Conservation (phyloP, 495 filamentous ascomycete species). For the Xylaria telfairii region DNA sequence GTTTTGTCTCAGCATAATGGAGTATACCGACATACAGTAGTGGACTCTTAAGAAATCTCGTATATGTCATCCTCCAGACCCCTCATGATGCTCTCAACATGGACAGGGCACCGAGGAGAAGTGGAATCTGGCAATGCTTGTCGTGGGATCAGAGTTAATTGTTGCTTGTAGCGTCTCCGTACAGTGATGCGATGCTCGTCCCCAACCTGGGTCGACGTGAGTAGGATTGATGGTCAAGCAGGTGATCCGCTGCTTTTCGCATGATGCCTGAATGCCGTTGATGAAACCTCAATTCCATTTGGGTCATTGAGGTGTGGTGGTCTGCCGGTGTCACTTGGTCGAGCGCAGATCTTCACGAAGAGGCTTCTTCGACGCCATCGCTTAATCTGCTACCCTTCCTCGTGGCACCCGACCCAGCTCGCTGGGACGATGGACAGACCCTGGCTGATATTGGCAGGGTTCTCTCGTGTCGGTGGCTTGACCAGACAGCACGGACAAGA, state of each 20-base stretch:
- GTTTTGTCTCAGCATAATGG: neutral
- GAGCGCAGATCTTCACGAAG: slow-evolving; percentile 10
- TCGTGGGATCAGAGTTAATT: neutral
- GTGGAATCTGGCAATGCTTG: neutral
- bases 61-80: neutral
- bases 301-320: neutral
- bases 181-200: neutral
- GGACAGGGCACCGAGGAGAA: neutral
- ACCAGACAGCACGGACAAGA: slow-evolving; percentile 14
- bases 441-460: slow-evolving; percentile 21
- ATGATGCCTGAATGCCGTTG: neutral
- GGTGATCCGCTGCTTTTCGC: slow-evolving; percentile 11
- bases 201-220: neutral
- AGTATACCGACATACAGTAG: neutral
- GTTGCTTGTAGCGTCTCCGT: neutral
- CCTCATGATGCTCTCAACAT: neutral
- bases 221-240: slow-evolving; percentile 1
- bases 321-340: neutral
- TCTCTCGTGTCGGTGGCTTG: slow-evolving; percentile 10
- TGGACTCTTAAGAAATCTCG: neutral
- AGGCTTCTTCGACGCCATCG: slow-evolving; percentile 16
- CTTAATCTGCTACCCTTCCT: slow-evolving; percentile 21
- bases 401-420: slow-evolving; percentile 27
- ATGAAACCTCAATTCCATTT: neutral
- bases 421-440: slow-evolving; percentile 21